Conservation (phyloP, 2,329 filamentous ascomycete species). For the Chaetomium strumarium region DNA sequence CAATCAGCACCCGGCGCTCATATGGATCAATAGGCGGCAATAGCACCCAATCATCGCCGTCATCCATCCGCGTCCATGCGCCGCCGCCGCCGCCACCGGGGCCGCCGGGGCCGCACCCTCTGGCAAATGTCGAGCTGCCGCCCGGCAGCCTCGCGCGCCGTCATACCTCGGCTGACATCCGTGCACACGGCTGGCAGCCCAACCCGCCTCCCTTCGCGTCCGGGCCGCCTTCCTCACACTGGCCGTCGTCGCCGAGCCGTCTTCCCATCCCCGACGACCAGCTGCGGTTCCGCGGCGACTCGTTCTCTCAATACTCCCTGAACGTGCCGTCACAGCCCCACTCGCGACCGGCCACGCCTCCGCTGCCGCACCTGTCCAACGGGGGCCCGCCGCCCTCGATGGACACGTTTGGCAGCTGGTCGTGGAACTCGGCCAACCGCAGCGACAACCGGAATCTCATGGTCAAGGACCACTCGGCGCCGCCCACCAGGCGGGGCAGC, state of each 20-base stretch:
- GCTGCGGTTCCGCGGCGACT: constrained; percentile 52
- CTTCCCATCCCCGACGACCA: constrained; percentile 44
- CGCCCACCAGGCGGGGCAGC: constrained; percentile 52
- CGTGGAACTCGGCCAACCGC: constrained; percentile 47
- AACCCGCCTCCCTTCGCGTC: constrained; percentile 60
- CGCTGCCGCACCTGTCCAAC: constrained; percentile 45
- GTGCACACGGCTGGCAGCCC: constrained; percentile 73
- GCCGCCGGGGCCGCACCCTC: constrained; percentile 38
- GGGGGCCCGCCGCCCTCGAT: constrained; percentile 26
- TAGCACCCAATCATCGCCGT: constrained; percentile 64
- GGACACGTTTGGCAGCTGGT: constrained; percentile 51
- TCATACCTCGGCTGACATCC: constrained; percentile 94
- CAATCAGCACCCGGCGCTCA: constrained; percentile 66
- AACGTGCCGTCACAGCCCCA: constrained; percentile 41
- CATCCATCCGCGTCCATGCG: constrained; percentile 62
- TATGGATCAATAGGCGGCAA: constrained; percentile 81
- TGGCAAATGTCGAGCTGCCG: constrained; percentile 19
- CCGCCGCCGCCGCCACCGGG: constrained; percentile 54
- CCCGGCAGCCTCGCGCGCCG: constrained; percentile 10
- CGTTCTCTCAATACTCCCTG: constrained; percentile 49
- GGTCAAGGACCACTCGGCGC: constrained; percentile 50
- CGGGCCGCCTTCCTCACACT: constrained; percentile 46
- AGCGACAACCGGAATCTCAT: constrained; percentile 45
- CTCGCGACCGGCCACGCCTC: constrained; percentile 50
- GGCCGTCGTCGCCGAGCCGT: constrained; percentile 51